Evolutionary conservation across 2,329 filamentous ascomycete species (phyloP), one percentile per base, ranked within the genome.

Genomic region (Malbranchea cinnamomea): DNA sequence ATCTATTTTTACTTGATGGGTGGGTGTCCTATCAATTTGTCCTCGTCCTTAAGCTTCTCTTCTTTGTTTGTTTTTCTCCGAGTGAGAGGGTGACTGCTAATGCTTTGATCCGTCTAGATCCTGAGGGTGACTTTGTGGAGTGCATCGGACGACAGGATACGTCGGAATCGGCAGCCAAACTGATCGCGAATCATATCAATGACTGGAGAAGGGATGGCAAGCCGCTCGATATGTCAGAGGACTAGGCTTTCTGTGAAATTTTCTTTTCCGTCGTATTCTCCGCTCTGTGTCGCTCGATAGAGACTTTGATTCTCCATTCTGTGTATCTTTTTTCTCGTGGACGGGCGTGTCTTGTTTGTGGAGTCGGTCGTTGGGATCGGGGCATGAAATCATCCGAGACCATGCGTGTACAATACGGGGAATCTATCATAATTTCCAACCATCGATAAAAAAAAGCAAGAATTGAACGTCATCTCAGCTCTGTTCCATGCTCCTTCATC

Each of bases 1-100:
- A 98, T 98, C 44, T 98, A 98, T 65, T 98, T 98, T 49, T 98
- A 98, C 56, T 61, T 98, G 43, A 98, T 98, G 89, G 71, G 70
- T 74, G 52, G 55, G 67, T 59, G 17, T 22, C 23, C n/a, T 18
- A 5, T 10, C 1, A 6, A 2, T 26, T 26, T 23, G n/a, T 10
- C 18, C 16, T 12, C 2, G 14, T 17, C 12, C 5, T 26, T 34
- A 30, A 13, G 6, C 23, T 3, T 10, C n/a, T 28, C 10, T 14
- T 11, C 12, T 16, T 14, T 11, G 3, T 14, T 27, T 8, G 2
- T 16, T 27, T 16, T 21, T 26, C 9, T 29, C 14, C 21, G 7
- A 19, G 15, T n/a, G n/a, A n/a, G n/a, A n/a, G 16, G n/a, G 9
- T 10, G 11, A 6, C 9, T 3, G 28, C 32, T 34, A 22, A 30